phyloP scores from a whole-genome alignment of 2,329 filamentous ascomycete species.

The Penicillium sp. region DNA sequence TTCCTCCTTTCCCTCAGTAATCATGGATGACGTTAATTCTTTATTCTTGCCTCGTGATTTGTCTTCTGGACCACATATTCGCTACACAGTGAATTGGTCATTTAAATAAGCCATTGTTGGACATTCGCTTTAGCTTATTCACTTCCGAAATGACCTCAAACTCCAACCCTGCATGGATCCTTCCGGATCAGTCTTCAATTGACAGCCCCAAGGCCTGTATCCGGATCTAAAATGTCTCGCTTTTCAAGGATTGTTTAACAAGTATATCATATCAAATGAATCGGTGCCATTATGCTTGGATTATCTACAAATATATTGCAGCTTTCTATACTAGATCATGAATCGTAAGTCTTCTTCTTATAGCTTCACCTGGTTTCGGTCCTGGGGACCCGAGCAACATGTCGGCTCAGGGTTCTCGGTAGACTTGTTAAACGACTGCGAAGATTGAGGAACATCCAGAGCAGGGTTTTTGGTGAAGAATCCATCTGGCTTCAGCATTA shows the following conservation, averaged over 20 bases:
- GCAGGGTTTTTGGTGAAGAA: constrained; percentile 54
- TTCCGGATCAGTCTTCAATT: too few species aligned
- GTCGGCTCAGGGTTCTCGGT: constrained; percentile 32
- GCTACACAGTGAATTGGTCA: too few species aligned
- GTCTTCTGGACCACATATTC: too few species aligned
- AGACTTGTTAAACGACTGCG: constrained; percentile 42
- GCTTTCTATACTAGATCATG: not conserved
- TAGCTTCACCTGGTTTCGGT: constrained; percentile 27
- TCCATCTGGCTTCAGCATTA: constrained; percentile 50
- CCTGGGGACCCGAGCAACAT: constrained; percentile 23
- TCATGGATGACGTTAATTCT: not conserved
- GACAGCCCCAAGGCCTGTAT: constrained; percentile 45
- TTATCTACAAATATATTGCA: not conserved
- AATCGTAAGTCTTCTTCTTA: constrained; percentile 8
- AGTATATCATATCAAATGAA: too few species aligned
- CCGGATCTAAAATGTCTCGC: not conserved
- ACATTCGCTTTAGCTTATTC: too few species aligned
- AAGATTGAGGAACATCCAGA: constrained; percentile 46
- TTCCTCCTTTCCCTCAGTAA: not conserved
- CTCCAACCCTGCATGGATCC: too few species aligned
- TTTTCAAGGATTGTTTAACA: not conserved
- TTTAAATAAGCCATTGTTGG: too few species aligned
- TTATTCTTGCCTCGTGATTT: not conserved
- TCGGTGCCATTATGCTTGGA: not conserved
- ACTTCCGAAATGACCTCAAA: too few species aligned